Conservation (phyloP, 192 early-diverging fungal species). For the Mortierella hygrophila region DNA sequence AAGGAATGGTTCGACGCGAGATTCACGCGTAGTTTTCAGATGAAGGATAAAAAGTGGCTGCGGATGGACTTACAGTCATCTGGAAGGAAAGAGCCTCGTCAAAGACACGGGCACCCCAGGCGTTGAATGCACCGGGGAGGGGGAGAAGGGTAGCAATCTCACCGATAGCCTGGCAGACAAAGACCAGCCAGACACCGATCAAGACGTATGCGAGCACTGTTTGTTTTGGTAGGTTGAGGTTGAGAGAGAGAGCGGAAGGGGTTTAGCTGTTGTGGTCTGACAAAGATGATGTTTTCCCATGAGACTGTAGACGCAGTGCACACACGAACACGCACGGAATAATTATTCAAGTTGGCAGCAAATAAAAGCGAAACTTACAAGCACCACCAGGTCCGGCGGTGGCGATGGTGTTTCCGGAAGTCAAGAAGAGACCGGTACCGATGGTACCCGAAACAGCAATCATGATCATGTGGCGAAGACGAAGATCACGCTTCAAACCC, state of each 20-base stretch:
- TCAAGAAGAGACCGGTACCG: slow-evolving; percentile 89
- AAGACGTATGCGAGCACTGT: slow-evolving; percentile 76
- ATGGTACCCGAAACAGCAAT: slow-evolving; percentile 85
- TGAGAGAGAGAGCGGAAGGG: neutral
- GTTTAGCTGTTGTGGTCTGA: neutral
- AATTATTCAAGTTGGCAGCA: neutral
- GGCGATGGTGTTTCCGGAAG: slow-evolving; percentile 79
- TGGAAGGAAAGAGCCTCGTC: slow-evolving; percentile 84
- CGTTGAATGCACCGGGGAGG: slow-evolving; percentile 84
- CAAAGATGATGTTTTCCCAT: neutral
- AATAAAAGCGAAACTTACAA: slow-evolving; percentile 24
- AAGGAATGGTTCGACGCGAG: too few relatives aligned
- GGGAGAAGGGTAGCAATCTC: slow-evolving; percentile 91
- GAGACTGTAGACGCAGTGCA: neutral
- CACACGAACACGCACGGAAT: neutral
- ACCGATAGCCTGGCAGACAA: slow-evolving; percentile 82
- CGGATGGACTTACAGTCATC: slow-evolving; percentile 54
- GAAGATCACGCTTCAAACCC: slow-evolving; percentile 68
- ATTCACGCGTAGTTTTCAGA: too few relatives aligned
- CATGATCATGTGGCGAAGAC: slow-evolving; percentile 74
- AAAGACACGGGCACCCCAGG: slow-evolving; percentile 82
- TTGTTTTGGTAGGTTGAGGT: neutral
- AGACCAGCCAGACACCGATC: slow-evolving; percentile 78
- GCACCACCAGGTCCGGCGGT: slow-evolving; percentile 82
- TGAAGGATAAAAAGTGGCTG: too few relatives aligned